Evolutionary conservation across 441 rosid species (phyloP).

Genomic region (Populus hybrid): DNA sequence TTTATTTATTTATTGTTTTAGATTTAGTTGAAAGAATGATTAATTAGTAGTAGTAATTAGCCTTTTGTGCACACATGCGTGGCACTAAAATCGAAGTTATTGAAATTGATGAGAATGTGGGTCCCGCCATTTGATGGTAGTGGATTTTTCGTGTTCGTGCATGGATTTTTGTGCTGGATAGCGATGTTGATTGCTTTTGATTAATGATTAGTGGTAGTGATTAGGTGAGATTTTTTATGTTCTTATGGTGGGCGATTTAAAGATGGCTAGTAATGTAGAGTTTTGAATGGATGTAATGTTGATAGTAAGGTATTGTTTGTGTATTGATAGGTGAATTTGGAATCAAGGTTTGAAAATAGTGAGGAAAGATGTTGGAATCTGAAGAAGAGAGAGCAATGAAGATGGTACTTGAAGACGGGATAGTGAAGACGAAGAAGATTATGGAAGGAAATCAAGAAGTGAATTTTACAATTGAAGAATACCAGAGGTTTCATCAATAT

Average conservation of each 20-base stretch:
- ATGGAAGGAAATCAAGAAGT: slow-evolving; percentile 33
- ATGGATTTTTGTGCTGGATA: not conserved
- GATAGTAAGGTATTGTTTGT: not conserved
- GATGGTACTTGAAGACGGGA: slow-evolving; percentile 29
- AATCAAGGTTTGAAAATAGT: not conserved
- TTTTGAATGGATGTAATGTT: not conserved
- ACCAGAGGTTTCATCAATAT: slow-evolving; percentile 22
- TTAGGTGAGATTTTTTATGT: too few species aligned
- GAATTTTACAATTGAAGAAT: slow-evolving; percentile 28
- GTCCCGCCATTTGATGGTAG: too few species aligned
- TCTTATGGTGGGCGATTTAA: not conserved
- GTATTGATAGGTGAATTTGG: not conserved
- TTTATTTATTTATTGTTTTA: too few species aligned
- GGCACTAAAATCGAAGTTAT: not conserved
- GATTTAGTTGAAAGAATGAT: not conserved
- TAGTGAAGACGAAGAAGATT: slow-evolving; percentile 31
- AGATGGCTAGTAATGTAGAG: not conserved
- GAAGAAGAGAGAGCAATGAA: not conserved
- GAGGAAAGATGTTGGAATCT: not conserved
- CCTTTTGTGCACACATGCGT: not conserved
- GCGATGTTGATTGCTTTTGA: not conserved
- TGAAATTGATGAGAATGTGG: not conserved
- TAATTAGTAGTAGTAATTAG: too few species aligned
- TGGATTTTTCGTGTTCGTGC: not conserved
- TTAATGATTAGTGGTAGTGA: not conserved